phyloP scores from a whole-genome alignment of 164 flowering plant genomes.

The Liriodendron chinense region DNA sequence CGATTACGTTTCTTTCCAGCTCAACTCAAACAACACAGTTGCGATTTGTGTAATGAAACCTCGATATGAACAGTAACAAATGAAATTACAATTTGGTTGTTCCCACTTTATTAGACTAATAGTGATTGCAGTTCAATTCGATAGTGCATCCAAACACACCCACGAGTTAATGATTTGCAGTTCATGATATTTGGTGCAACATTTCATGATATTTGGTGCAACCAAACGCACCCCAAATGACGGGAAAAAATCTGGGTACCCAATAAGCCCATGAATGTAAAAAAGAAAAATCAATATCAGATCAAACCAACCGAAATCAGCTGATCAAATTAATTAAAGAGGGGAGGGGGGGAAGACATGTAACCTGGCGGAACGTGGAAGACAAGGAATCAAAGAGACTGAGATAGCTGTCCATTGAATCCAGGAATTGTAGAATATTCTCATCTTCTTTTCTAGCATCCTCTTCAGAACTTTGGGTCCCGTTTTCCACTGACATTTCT shows the following conservation, averaged over 20 bases:
- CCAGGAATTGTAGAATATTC: conserved; percentile 42
- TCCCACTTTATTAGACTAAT: neutral
- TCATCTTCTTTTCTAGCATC: conserved; percentile 15
- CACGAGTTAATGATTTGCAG: no score
- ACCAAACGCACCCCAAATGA: neutral
- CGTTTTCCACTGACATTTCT: neutral
- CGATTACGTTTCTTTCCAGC: no score
- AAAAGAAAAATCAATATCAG: neutral
- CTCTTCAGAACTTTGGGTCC: conserved; percentile 1
- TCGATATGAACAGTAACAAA: no score
- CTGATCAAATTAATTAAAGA: neutral
- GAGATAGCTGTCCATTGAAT: conserved; percentile 49
- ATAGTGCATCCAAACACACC: no score
- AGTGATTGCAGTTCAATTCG: no score
- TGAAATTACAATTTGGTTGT: neutral
- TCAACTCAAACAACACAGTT: no score
- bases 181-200: neutral
- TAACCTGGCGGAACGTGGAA: conserved; percentile 56
- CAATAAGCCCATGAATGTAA: neutral
- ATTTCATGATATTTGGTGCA: neutral
- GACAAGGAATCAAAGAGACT: conserved; percentile 45
- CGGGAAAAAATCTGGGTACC: neutral
- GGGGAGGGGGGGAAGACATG: neutral
- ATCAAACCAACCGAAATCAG: no score
- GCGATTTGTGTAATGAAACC: no score